phyloP scores from a whole-genome alignment of 2,329 filamentous ascomycete genomes.

The Neodidymelliopsis sp. region DNA sequence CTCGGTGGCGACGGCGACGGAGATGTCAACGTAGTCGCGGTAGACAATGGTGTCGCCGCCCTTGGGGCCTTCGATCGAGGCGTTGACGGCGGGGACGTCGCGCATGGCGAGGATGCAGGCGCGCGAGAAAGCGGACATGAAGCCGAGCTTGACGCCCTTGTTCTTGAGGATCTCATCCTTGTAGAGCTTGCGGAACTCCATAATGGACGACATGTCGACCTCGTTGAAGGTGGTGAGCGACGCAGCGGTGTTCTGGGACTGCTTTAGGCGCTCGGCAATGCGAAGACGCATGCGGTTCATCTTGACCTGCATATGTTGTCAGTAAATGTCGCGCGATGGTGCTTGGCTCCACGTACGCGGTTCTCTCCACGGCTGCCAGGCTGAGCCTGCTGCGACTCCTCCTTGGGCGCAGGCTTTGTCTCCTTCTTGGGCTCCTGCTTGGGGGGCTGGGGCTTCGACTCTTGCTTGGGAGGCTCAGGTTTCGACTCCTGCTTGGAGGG shows the following conservation, averaged over 20 bases:
- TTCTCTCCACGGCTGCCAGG: slow-evolving; percentile 85
- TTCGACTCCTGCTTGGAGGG: slow-evolving; percentile 52
- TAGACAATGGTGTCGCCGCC: slow-evolving; percentile 98
- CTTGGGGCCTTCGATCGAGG: slow-evolving; percentile 93
- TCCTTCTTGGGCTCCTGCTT: slow-evolving; percentile 38
- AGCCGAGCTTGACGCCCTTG: slow-evolving; percentile 97
- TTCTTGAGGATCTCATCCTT: slow-evolving; percentile 97
- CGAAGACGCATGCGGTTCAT: slow-evolving; percentile 99
- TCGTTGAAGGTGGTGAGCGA: slow-evolving; percentile 99
- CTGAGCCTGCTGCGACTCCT: slow-evolving; percentile 47
- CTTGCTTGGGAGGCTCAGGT: slow-evolving; percentile 50
- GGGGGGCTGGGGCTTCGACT: slow-evolving; percentile 48
- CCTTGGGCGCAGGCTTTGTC: slow-evolving; percentile 40
- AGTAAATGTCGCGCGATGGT: slow-evolving; percentile 5
- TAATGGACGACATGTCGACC: slow-evolving; percentile 97
- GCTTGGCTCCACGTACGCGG: slow-evolving; percentile 68
- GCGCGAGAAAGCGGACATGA: slow-evolving; percentile 97
- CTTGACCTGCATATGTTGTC: slow-evolving; percentile 74
- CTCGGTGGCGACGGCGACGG: slow-evolving; percentile 94
- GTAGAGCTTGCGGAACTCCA: slow-evolving; percentile 97
- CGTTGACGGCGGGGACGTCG: slow-evolving; percentile 93
- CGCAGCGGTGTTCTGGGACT: slow-evolving; percentile 97
- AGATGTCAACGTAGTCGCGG: slow-evolving; percentile 97
- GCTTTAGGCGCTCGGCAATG: slow-evolving; percentile 97
- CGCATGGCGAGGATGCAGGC: slow-evolving; percentile 92